Evolutionary conservation across 2,329 filamentous ascomycete species (phyloP), one percentile per base, ranked within the genome.

Genomic region (Talaromyces sp.): DNA sequence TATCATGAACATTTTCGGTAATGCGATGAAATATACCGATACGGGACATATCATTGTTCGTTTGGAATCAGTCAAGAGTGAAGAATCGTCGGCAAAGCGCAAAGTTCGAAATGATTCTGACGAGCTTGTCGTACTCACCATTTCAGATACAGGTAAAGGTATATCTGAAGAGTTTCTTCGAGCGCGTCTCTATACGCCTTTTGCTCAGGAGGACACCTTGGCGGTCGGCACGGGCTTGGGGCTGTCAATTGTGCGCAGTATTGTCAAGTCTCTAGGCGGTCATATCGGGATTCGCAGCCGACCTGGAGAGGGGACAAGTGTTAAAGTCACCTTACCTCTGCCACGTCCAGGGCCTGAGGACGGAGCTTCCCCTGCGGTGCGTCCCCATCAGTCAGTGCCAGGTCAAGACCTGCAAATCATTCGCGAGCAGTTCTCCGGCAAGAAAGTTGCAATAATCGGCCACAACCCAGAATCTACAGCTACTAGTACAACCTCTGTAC

Each of bases 61-160:
- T 2, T 61, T 81, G 11, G 66, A 69, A 25, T 64, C 66, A 7
- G 61, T 65, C 0, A 67, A 70, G 55, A 60, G 66, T 2, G 68
- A 66, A 0, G 67, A 71, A 37, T 61, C 65, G 36, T 64, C 63
- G n/a, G 68, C 65, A 8, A 43, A 31, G 5, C 19, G 45, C 5
- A 56, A 52, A n/a, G 19, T 59, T 2, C 64, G 69, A 5, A 66
- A 73, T 22, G 70, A 67, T 6, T 54, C 66, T 0, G 69, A 71
- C 51, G 71, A 75, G 6, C 53, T 72, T 17, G 65, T 73, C 3
- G 68, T 69, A 0, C 57, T 83, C 15, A 80, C 76, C 0, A 80
- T 89, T 1, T 75, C 77, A 0, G 87, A 89, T 63, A 86, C 86
- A 0, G 87, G 87, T 1, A 79, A 79, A 45, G 87, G 87, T 1